These are phyloP conservation scores for Tricholoma sp. DNA, from an alignment of 768 basidiomycete genomes.

Conservation along the genomic window DNA sequence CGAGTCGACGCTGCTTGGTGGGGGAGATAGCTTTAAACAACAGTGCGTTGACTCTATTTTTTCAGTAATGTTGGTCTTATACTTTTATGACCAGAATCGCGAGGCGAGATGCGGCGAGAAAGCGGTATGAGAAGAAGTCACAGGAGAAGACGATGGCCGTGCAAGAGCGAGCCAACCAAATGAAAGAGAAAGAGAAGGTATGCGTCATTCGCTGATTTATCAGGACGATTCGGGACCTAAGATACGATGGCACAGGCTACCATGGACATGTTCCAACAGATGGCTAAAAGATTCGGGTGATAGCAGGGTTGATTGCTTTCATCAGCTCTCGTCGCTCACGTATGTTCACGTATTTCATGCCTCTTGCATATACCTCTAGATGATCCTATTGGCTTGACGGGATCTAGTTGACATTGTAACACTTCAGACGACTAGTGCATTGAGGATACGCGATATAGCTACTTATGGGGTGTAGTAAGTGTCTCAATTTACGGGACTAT, in stretches of 20 bases:
- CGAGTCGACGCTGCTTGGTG: constrained; percentile 77
- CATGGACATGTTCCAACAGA: constrained; percentile 94
- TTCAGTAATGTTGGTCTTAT: not conserved
- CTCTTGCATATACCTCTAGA: not conserved
- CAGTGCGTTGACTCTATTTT: constrained; percentile 43
- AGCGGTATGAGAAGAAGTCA: constrained; percentile 39
- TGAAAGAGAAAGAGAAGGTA: constrained; percentile 73
- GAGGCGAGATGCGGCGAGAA: constrained; percentile 66
- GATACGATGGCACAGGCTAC: constrained; percentile 51
- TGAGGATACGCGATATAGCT: too few species aligned
- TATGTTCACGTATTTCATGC: constrained; percentile 1
- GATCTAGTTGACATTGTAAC: too few species aligned
- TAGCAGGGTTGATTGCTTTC: not conserved
- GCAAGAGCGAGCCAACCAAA: constrained; percentile 57
- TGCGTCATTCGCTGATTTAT: not conserved
- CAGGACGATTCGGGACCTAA: not conserved
- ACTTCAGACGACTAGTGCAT: too few species aligned
- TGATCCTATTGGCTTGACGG: too few species aligned
- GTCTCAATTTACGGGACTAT: too few species aligned
- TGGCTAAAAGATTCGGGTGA: constrained; percentile 87
- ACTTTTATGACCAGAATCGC: constrained; percentile 49
- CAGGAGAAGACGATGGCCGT: constrained; percentile 48
- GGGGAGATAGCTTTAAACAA: constrained; percentile 75
- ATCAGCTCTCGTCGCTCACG: not conserved
- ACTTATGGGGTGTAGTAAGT: too few species aligned